Evolutionary conservation across 306 rosid genomes (phyloP), one percentile per base, ranked within the genome.

Genomic region (Medicago ruthenica): DNA sequence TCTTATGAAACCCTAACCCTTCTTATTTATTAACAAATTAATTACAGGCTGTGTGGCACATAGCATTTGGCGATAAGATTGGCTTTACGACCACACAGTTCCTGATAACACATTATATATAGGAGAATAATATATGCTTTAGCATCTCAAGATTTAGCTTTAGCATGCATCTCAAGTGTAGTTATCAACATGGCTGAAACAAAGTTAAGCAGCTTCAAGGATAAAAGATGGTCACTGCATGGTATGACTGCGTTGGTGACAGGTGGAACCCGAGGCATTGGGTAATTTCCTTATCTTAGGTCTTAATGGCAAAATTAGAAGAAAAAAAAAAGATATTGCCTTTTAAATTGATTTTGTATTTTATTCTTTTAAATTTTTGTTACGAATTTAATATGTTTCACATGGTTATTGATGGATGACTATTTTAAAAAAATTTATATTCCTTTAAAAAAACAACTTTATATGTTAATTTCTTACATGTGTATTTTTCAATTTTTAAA

Each of bases 171-270:
- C n/a, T 50, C 57, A 50, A 16, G 57, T 16, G 20, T 47, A 14
- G 53, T 50, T 27, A 27, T 27, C 31, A 27, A 27, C 47, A 80
- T 76, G 87, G 50, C 44, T 10, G 71, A 80, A 71, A 16, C 75
- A 22, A 75, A 70, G 73, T 42, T 69, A 31, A 77, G 4, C 9
- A 73, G 4, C n/a, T 44, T 63, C 36, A 44, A 59, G 24, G 80
- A 73, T 47, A 20, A 62, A 20, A 53, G 83, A 77, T 84, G 85
- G 85, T 84, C 85, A 10, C 85, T 80, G 0, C 41, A 53, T 10
- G 87, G 87, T 14, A 77, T 84, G 87, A 67, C 78, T 44, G 81
- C 83, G 11, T 65, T 84, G 9, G 85, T 84, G 1, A 84, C 85
- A 0, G 85, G 85, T 5, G 82, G 82, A 73, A 80, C 80, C 8